phyloP scores from a whole-genome alignment of 108 stramenopile species.

The Skeletonema potamos region DNA sequence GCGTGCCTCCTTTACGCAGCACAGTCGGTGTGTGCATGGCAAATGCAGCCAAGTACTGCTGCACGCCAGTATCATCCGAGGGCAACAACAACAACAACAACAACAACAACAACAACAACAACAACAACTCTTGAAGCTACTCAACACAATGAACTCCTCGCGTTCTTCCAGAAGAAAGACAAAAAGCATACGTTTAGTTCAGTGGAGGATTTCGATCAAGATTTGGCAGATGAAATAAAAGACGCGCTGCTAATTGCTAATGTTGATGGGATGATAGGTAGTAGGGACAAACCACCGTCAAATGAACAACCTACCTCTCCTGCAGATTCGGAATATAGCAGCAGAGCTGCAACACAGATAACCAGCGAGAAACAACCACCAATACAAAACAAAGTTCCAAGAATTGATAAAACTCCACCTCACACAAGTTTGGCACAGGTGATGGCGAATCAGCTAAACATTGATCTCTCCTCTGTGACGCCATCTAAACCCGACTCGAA shows the following conservation, averaged over 20 bases:
- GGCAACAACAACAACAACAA: background rate
- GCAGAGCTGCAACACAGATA: background rate
- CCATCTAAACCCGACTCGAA: constrained; percentile 1
- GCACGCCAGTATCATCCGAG: background rate
- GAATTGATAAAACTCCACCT: constrained; percentile 1
- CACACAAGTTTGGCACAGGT: constrained; percentile 44
- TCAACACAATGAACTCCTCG: constrained; percentile 3
- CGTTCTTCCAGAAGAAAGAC: constrained; percentile 3
- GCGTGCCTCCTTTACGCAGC: background rate
- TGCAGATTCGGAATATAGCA: background rate
- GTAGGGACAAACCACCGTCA: background rate
- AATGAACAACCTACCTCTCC: background rate
- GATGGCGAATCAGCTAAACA: constrained; percentile 40
- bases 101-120: too few species aligned
- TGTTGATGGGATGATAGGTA: background rate
- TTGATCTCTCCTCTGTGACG: constrained; percentile 28
- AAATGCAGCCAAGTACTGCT: background rate
- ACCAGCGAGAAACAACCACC: background rate
- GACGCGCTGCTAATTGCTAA: constrained; percentile 4
- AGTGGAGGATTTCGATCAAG: constrained; percentile 19
- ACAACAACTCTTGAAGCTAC: background rate
- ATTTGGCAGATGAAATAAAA: constrained; percentile 23
- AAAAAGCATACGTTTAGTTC: background rate
- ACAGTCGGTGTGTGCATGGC: background rate
- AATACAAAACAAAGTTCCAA: background rate